These are phyloP conservation scores for barrel medic (Medicago truncatula) DNA, from an alignment of 306 rosid genomes.

Conservation along the genomic window MtrunA17r5.0-ANR NC_053046.1:10975001-10975500, in stretches of 20 bases:
- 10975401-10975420: constrained; percentile 28
- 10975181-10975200: constrained; percentile 25
- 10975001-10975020: neutral
- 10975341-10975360: constrained; percentile 35
- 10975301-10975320: constrained; percentile 52
- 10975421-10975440: constrained; percentile 23
- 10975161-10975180: constrained; percentile 25
- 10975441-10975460: constrained; percentile 30
- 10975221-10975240: constrained; percentile 36
- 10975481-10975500: constrained; percentile 14
- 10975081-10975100: constrained; percentile 12
- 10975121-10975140: constrained; percentile 20
- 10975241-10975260: constrained; percentile 98
- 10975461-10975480: constrained; percentile 12
- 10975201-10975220: constrained; percentile 27
- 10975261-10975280: constrained; percentile 98
- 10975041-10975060: constrained; percentile 31
- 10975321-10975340: constrained; percentile 33
- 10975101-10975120: constrained; percentile 23
- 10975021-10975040: constrained; percentile 24
- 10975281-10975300: constrained; percentile 98
- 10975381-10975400: constrained; percentile 22
- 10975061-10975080: constrained; percentile 5
- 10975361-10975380: constrained; percentile 32
- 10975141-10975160: constrained; percentile 19